A percentile compares a stretch with the other conserved stretches of the same genome.
Conservation (phyloP, 768 basidiomycete genomes). For the Peribolospora baueri region DNA sequence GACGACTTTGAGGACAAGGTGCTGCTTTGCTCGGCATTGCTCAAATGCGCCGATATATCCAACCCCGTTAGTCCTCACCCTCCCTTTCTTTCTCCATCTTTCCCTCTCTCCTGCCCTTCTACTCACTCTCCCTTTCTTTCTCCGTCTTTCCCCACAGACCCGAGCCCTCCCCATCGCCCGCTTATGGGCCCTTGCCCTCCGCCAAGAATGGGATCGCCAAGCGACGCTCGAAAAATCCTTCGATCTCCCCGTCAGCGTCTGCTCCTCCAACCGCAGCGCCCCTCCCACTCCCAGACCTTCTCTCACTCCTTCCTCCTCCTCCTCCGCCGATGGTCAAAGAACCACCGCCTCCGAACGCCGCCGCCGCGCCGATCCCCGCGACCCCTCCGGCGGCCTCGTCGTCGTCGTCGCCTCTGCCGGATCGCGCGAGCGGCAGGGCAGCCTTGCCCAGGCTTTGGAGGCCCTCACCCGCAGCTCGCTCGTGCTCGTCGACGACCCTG, state of each 20-base stretch:
- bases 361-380: no score
- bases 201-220: conserved; percentile 77
- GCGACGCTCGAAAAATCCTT: conserved; percentile 61
- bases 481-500: no score
- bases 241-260: conserved; percentile 38
- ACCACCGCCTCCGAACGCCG: no score
- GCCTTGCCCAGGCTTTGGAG: no score
- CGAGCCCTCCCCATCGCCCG: conserved; percentile 78
- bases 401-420: no score
- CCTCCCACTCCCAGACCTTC: no score
- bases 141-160: conserved; percentile 28
- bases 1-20: conserved; percentile 31
- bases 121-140: not conserved
- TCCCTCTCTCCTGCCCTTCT: not conserved
- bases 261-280: no score
- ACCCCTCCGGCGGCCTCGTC: no score
- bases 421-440: no score
- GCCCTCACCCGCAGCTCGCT: no score
- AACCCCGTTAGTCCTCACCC: conserved; percentile 56
- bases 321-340: no score
- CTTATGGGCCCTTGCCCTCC: conserved; percentile 72
- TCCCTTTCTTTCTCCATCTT: not conserved
- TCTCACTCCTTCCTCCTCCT: no score
- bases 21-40: conserved; percentile 62
- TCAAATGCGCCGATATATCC: conserved; percentile 96